Base-by-base conservation (phyloP, 2,329 filamentous ascomycete genomes). In the Aspergillus cejpii region DNA sequence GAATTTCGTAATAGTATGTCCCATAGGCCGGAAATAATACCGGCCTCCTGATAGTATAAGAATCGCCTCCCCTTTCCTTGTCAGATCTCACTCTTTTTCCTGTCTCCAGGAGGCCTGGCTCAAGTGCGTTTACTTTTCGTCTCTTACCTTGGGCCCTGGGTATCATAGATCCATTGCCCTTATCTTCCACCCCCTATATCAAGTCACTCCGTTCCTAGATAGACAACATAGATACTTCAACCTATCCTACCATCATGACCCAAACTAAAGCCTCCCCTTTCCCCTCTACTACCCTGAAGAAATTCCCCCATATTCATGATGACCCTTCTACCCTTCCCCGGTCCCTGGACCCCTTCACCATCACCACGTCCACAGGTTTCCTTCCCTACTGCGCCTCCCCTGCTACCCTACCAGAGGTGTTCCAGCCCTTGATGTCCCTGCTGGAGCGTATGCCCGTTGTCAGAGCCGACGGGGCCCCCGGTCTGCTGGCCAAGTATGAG, bases 371-470 rank as follows among this genome's bases (percentile, higher is more conserved):
- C 1, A 70, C 68, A 31, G 71, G 71, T 14, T 73, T 74, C 52
- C 53, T 74, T 17, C 71, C 71, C 19, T 67, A 66, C 50, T 55
- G 55, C 29, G 59, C 62, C 33, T 64, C 69, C 15, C 61, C 68
- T 33, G 57, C 56, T 39, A 65, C 74, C 7, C 78, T 95, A 0
- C 89, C 90, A 15, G 55, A 74, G 11, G 84, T 84, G 63, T 96
- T 95, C 62, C 76, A 80, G 27, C 70, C 78, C 3, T 74, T 94
- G 26, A 81, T 87, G 65, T 80, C 79, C 19, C 75, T 94, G 50
- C 76, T 91, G 24, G 74, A 81, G 47, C 80, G 82, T 48, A 87
- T 92, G 79, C 87, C 90, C 20, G 83, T 95, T 64, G 80, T 80
- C 70, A 92, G 79, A 40, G 68, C 77, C 6, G 80, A 83, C 47